Evolutionary conservation across 129 eudicot genomes (phyloP), one percentile per base, ranked within the genome.

Genomic region (Erigeron canadensis): DNA sequence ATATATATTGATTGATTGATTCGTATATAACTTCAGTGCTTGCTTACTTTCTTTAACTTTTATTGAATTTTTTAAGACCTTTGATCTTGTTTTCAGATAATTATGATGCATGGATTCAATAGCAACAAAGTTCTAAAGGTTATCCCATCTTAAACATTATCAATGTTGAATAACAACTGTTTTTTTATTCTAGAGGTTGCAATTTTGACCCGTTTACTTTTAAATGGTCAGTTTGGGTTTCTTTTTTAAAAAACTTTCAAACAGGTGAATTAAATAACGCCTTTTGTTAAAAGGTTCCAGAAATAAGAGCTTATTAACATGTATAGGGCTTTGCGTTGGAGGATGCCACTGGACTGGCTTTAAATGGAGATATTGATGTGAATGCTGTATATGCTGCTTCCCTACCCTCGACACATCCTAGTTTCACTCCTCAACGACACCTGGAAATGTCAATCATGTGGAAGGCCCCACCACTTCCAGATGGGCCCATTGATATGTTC

Each of bases 341-440:
- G 84, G 97, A 91, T 74, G 95, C 97, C 10, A 91, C 97, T 15
- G 97, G 97, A 21, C 70, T 91, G 74, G 72, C 89, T 44, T 28
- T 91, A 70, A 81, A 72, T 13, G 97, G 97, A 41, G 92, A 91
- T 63, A 74, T 91, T 51, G 97, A 88, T 65, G 88, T 85, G 47
- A 76, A 69, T 48, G 86, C 86, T 46, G 79, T 95, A 12, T 73
- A 82, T 67, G 97, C 96, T 73, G 97, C 95, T 53, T 86, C 96
- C n/a, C 83, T 95, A 71, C 99, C 99, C 10, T 79, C 89, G 11
- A 75, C 96, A 18, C 97, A 90, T 88, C 97, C 99, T 66, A 90
- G 86, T 78, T 78, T 83, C 34, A 87, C 96, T 57, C 99, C 96
- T 4, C 90, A 84, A 77, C 81, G 80, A 79, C 87, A 80, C 59